Base-by-base conservation (phyloP, 805 yeast genomes). In the Cephaloascus fragrans region DNA sequence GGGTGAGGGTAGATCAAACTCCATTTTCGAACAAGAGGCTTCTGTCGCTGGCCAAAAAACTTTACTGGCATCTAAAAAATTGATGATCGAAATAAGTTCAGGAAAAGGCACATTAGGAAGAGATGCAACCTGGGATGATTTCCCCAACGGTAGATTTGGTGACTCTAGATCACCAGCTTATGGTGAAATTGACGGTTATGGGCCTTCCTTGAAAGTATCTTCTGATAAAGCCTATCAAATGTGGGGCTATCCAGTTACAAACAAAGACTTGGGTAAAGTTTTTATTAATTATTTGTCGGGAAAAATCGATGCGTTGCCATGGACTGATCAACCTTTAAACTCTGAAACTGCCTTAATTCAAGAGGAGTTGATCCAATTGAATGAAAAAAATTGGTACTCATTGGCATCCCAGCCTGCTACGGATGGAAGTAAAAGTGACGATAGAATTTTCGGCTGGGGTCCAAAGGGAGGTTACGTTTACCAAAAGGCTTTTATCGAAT, bases 91-190 rank as follows among this genome's bases (percentile, higher is more conserved):
- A 4, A 86, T 87, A 32, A 82, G 93, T 34, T 73, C 83, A 14
- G 96, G 96, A 33, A 79, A 82, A 47, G 95, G 95, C 32, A 74
- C 81, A 2, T 53, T 86, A 19, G 95, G 95, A 28, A 77, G 85
- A 50, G 93, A 85, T 56, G 28, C 93, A 19, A 81, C 83, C 41
- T 93, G 98, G 88, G 98, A 93, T 62, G 98, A 93, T 59, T 93
- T 90, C 55, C 98, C 98, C 38, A 93, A 90, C 59, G 98, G 98
- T 44, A 73, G 98, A 64, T 93, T 96, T 89, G 98, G 98, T 52
- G 97, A 93, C 57, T 85, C 97, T 3, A 71, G 95, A 43, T 93
- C 97, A 34, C 98, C 98, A 3, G 97, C 97, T 2, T 89, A 83
- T 62, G 96, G 95, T 51, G 94, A 85, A 47, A 71, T 88, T 41